Evolutionary conservation across 306 rosid genomes (phyloP), one percentile per base, ranked within the genome.

Genomic region (Quercus cerris): DNA sequence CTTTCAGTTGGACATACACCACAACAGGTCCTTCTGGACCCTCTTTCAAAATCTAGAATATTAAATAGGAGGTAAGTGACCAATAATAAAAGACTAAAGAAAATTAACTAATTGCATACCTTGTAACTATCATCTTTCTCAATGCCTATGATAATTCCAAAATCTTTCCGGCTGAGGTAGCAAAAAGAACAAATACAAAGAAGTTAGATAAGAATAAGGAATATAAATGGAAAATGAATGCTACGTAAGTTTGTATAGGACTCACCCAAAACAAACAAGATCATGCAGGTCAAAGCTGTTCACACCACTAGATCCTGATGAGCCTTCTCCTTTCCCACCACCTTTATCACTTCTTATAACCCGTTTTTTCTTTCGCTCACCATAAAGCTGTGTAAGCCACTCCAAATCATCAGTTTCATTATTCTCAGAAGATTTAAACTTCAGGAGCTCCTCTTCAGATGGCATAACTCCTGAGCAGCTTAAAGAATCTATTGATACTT

Each of bases 241-340:
- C 31, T 58, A 78, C 74, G 80, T 31, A 77, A 51, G 81, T 80
- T 71, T 41, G 51, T 30, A 54, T 73, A 76, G 64, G 71, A 84
- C 98, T 88, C 87, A 96, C 99, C 97, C 89, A 72, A 93, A 89
- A 85, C 97, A 90, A 76, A 93, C 97, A 83, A 96, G 93, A 87
- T 86, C 94, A 76, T 85, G 87, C 80, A 88, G 80, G 69, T 85
- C 94, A 82, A 85, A 91, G 83, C 89, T 72, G 80, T 78, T 82
- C 61, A 3, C 81, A 70, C 77, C 85, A 75, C 84, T 78, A 51
- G 81, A 88, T 72, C 86, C 83, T 31, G 94, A 87, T 68, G 94
- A 78, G 44, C 97, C 81, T 89, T 90, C 94, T 78, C 96, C 96
- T 75, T 85, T 91, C 54, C 88, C 95, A 78, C 84, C 91, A 46